phyloP scores from a whole-genome alignment of 1,139 yeast species.

The Geotrichum reessii region DNA sequence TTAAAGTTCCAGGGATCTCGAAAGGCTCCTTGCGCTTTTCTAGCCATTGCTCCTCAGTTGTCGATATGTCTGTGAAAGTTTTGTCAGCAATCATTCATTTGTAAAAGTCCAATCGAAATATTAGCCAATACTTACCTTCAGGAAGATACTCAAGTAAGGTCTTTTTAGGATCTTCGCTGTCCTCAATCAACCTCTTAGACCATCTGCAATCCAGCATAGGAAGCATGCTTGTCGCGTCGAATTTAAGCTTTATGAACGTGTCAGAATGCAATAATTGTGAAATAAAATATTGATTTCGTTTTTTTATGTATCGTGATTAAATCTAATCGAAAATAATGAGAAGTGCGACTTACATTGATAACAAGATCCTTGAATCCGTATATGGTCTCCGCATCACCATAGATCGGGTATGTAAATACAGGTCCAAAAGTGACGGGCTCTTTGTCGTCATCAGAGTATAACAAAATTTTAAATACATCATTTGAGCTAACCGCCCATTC shows the following conservation, averaged over 20 bases:
- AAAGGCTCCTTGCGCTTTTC: conserved; percentile 43
- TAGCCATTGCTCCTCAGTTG: conserved; percentile 65
- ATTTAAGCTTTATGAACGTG: conserved; percentile 38
- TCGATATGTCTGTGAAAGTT: conserved; percentile 41
- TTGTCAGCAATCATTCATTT: neutral
- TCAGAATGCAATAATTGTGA: neutral
- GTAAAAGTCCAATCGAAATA: neutral
- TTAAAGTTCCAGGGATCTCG: conserved; percentile 47
- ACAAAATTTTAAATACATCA: conserved; percentile 51
- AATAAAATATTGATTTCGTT: conserved; percentile 37
- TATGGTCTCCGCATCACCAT: conserved; percentile 84
- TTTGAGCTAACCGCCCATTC: conserved; percentile 67
- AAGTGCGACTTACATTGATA: conserved; percentile 30
- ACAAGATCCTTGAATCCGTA: conserved; percentile 64
- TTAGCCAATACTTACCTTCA: conserved; percentile 29
- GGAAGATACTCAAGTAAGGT: conserved; percentile 58
- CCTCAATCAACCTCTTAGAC: conserved; percentile 40
- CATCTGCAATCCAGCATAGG: conserved; percentile 57
- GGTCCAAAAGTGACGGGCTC: conserved; percentile 44
- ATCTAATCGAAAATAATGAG: neutral
- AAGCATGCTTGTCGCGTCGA: conserved; percentile 50
- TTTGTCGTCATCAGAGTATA: conserved; percentile 28
- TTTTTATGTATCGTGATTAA: too few species aligned
- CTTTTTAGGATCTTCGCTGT: conserved; percentile 42
- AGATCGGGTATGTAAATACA: conserved; percentile 81